Conservation (phyloP, 495 filamentous ascomycete species). For the Sporormia fimetaria region DNA sequence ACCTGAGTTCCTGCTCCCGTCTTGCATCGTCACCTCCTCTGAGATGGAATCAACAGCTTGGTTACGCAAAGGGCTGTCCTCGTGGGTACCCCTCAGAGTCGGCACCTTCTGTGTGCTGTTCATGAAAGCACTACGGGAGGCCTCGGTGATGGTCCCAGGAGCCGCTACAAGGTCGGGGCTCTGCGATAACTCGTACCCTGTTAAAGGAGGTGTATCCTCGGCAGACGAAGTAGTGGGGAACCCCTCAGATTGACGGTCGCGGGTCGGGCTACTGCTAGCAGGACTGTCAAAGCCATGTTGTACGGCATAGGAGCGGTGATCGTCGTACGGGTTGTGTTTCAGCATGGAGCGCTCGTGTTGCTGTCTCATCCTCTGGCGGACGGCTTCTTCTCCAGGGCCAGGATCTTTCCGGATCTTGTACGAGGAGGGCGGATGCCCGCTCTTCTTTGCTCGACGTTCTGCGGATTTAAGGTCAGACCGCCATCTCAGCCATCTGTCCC, state of each 20-base stretch:
- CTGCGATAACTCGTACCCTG: constrained; percentile 4
- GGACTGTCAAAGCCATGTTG: no score
- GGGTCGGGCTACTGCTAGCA: no score
- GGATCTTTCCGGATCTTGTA: constrained; percentile 52
- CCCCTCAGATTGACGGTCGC: constrained; percentile 5
- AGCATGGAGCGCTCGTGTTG: constrained; percentile 27
- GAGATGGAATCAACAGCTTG: background rate
- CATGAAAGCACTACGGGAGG: constrained; percentile 28
- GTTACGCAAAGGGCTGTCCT: background rate
- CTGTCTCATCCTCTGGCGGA: constrained; percentile 18
- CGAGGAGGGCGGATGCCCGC: constrained; percentile 38
- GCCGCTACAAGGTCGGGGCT: constrained; percentile 6
- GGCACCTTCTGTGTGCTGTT: constrained; percentile 30
- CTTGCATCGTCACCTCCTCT: constrained; percentile 21
- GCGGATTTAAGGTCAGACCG: constrained; percentile 55
- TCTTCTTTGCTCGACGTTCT: constrained; percentile 30
- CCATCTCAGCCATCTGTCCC: constrained; percentile 68
- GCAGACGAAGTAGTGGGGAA: constrained; percentile 10
- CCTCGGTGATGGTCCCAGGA: constrained; percentile 19
- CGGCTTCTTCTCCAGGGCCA: constrained; percentile 26
- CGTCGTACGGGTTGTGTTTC: constrained; percentile 16
- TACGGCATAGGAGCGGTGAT: background rate
- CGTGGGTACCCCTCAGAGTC: constrained; percentile 1
- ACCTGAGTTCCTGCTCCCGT: constrained; percentile 5
- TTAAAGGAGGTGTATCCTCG: constrained; percentile 5